These are phyloP conservation scores for Diplodia seriata DNA, from an alignment of 2,329 filamentous ascomycete genomes.

Conservation along the genomic window DNA sequence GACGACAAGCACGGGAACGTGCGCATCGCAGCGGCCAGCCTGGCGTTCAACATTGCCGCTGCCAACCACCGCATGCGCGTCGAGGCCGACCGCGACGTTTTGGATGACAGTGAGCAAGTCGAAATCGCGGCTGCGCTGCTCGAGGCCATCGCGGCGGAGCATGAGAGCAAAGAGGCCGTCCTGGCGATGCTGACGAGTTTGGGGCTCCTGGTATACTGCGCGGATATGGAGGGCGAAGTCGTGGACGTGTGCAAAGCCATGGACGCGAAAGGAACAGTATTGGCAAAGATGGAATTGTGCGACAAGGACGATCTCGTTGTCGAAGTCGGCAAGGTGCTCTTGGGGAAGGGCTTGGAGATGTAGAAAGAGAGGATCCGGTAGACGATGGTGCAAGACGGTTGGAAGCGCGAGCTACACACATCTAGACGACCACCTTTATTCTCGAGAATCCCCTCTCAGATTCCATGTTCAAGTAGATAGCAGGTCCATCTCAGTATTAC, in stretches of 20 bases:
- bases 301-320: constrained; percentile 21
- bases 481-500: too few relatives aligned
- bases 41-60: constrained; percentile 82
- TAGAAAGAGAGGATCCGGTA: background rate
- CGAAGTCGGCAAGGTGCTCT: constrained; percentile 29
- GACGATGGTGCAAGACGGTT: background rate
- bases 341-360: constrained; percentile 30
- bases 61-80: constrained; percentile 71
- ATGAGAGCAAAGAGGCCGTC: constrained; percentile 68
- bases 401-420: background rate
- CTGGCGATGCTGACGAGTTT: constrained; percentile 78
- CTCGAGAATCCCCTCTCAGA: background rate
- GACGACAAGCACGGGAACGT: constrained; percentile 77
- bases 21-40: constrained; percentile 79
- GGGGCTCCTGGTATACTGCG: constrained; percentile 76
- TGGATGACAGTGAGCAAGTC: constrained; percentile 75
- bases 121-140: constrained; percentile 82
- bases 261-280: constrained; percentile 61
- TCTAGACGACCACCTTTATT: background rate
- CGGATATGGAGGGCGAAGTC: constrained; percentile 74
- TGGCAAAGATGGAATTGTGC: constrained; percentile 26
- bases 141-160: constrained; percentile 69
- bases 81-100: constrained; percentile 52
- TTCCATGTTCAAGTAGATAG: too few relatives aligned
- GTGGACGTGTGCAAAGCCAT: constrained; percentile 78